Evolutionary conservation across 1,284 basidiomycete species (phyloP).

Genomic region (Xanthoconium separans): DNA sequence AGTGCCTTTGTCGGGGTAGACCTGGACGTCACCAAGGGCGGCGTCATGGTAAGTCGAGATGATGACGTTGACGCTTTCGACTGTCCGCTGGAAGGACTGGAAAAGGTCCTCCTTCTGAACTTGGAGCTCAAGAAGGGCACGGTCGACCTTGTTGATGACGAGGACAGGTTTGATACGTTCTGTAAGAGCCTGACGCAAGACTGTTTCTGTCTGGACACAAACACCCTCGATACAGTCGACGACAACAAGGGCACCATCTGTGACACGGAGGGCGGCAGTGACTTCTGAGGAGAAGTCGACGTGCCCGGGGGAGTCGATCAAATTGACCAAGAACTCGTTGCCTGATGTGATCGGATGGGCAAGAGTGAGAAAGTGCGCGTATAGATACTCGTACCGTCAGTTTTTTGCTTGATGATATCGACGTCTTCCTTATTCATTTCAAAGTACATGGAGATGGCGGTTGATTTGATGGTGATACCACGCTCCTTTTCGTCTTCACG

Average conservation of each 20-base stretch:
- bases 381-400: slow-evolving; percentile 59
- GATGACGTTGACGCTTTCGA: slow-evolving; percentile 99
- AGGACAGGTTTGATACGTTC: slow-evolving; percentile 99
- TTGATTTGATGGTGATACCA: slow-evolving; percentile 99
- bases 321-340: slow-evolving; percentile 98
- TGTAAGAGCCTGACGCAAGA: slow-evolving; percentile 94
- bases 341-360: slow-evolving; percentile 46
- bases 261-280: slow-evolving; percentile 99
- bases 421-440: slow-evolving; percentile 91
- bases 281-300: slow-evolving; percentile 99
- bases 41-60: slow-evolving; percentile 97
- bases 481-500: slow-evolving; percentile 99
- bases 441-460: slow-evolving; percentile 99
- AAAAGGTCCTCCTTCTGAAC: slow-evolving; percentile 96
- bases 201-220: slow-evolving; percentile 99
- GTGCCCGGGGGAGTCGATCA: slow-evolving; percentile 99
- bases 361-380: slow-evolving; percentile 16
- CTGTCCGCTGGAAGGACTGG: slow-evolving; percentile 97
- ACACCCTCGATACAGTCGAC: slow-evolving; percentile 99
- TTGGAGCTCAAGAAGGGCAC: slow-evolving; percentile 98
- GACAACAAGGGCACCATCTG: slow-evolving; percentile 97
- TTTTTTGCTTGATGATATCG: slow-evolving; percentile 88
- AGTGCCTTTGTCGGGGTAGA: slow-evolving; percentile 98
- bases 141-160: slow-evolving; percentile 99
- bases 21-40: slow-evolving; percentile 97